A percentile compares a stretch with the other conserved stretches of the same genome.
Conservation (phyloP, 129 eudicot species). For the Silybum marianum region DNA sequence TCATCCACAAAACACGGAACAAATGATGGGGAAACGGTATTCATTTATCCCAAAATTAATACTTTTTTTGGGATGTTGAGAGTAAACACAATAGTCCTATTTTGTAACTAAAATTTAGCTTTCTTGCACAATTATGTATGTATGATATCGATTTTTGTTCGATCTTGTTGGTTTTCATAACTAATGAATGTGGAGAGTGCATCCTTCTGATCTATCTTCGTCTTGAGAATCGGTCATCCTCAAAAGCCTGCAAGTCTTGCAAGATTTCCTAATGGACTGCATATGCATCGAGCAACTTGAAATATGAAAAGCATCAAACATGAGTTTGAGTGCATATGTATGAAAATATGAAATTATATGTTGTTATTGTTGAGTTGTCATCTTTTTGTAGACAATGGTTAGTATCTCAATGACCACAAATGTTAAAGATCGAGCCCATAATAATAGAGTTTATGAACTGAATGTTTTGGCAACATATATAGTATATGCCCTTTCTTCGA, state of each 20-base stretch:
- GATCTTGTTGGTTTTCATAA: background rate
- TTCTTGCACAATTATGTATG: background rate
- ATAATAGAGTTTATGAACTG: background rate
- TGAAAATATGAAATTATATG: background rate
- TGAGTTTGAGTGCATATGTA: background rate
- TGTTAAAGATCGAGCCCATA: background rate
- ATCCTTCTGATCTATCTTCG: background rate
- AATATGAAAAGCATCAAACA: background rate
- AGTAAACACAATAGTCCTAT: background rate
- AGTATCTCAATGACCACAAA: background rate
- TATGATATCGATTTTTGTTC: background rate
- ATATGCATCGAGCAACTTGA: background rate
- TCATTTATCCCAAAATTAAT: background rate
- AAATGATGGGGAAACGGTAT: conserved; percentile 14
- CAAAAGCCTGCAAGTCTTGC: background rate
- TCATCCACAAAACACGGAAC: conserved; percentile 14
- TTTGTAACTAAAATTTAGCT: background rate
- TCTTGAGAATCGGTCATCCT: background rate
- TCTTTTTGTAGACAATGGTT: background rate
- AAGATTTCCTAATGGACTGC: background rate
- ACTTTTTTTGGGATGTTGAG: background rate
- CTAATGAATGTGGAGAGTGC: background rate
- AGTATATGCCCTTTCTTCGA: background rate
- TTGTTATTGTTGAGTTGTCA: background rate
- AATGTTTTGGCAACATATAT: background rate